These are phyloP conservation scores for Hysterium pulicare DNA, from an alignment of 2,329 filamentous ascomycete genomes.

Conservation along the genomic window DNA sequence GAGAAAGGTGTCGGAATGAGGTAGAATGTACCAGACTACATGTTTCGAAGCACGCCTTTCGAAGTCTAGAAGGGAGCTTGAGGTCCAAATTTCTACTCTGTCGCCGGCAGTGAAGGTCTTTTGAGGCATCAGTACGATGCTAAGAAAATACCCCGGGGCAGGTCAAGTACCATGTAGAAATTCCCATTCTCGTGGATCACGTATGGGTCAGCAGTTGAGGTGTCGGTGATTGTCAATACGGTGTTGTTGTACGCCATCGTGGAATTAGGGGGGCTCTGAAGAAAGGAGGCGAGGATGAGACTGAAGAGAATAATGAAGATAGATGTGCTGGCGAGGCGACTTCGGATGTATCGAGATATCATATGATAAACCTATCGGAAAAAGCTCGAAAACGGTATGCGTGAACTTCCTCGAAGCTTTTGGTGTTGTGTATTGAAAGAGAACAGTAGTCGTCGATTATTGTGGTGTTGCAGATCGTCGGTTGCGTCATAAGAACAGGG, in stretches of 20 bases:
- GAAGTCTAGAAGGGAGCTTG: constrained; percentile 39
- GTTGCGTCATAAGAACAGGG: too few relatives aligned
- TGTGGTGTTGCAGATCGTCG: too few relatives aligned
- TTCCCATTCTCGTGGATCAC: constrained; percentile 41
- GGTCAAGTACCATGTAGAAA: constrained; percentile 40
- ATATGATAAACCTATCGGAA: too few relatives aligned
- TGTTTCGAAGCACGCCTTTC: constrained; percentile 36
- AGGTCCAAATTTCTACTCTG: constrained; percentile 45
- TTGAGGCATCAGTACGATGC: background rate
- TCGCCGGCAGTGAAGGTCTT: constrained; percentile 45
- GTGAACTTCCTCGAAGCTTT: too few relatives aligned
- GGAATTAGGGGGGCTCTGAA: background rate
- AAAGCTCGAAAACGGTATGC: too few relatives aligned
- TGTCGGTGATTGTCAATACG: constrained; percentile 41
- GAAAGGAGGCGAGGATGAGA: too few relatives aligned
- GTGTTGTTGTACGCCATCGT: constrained; percentile 33
- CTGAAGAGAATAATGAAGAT: too few relatives aligned
- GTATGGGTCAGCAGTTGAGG: constrained; percentile 44
- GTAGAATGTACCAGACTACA: constrained; percentile 34
- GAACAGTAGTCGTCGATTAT: too few relatives aligned
- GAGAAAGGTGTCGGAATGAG: background rate
- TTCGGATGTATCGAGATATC: too few relatives aligned
- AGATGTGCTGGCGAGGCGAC: too few relatives aligned
- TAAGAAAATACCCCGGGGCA: background rate
- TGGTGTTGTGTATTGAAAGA: too few relatives aligned